These are phyloP conservation scores for Lodderomyces pseudojiufengensis DNA, from an alignment of 1,139 yeast species.

Conservation along the genomic window DNA sequence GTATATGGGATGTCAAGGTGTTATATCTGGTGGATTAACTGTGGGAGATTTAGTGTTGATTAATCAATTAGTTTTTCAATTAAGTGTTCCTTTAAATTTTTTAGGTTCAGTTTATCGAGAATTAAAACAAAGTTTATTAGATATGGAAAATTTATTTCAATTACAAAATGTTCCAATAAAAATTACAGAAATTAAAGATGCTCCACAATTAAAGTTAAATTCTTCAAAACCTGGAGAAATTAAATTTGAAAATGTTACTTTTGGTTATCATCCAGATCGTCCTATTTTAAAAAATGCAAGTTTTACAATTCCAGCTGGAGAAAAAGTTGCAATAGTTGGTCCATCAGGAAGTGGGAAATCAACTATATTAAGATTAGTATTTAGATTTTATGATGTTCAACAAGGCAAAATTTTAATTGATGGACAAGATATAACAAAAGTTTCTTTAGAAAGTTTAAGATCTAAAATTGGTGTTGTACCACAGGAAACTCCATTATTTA, in stretches of 20 bases:
- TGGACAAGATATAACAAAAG: conserved; percentile 81
- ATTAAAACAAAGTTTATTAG: conserved; percentile 83
- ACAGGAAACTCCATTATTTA: conserved; percentile 94
- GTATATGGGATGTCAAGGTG: conserved; percentile 98
- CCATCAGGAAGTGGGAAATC: conserved; percentile 96
- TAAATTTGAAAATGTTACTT: conserved; percentile 83
- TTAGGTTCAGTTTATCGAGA: conserved; percentile 95
- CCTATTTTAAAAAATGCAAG: conserved; percentile 79
- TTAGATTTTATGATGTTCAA: conserved; percentile 83
- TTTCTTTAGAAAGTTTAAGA: conserved; percentile 74
- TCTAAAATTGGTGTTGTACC: conserved; percentile 87
- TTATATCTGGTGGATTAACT: conserved; percentile 72
- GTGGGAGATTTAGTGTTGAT: conserved; percentile 97
- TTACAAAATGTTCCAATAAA: conserved; percentile 71
- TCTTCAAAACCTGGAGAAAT: conserved; percentile 61
- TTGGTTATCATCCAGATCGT: conserved; percentile 87
- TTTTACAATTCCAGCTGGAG: conserved; percentile 86
- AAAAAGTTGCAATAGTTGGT: conserved; percentile 90
- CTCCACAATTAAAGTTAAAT: conserved; percentile 53
- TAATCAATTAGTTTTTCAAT: conserved; percentile 92
- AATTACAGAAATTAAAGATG: conserved; percentile 56
- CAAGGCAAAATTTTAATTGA: conserved; percentile 79
- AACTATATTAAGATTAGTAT: conserved; percentile 76
- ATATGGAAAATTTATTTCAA: conserved; percentile 88
- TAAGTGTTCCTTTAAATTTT: conserved; percentile 90